Evolutionary conservation across 345 rosid species (phyloP).

Genomic region (Citrus sp.): DNA sequence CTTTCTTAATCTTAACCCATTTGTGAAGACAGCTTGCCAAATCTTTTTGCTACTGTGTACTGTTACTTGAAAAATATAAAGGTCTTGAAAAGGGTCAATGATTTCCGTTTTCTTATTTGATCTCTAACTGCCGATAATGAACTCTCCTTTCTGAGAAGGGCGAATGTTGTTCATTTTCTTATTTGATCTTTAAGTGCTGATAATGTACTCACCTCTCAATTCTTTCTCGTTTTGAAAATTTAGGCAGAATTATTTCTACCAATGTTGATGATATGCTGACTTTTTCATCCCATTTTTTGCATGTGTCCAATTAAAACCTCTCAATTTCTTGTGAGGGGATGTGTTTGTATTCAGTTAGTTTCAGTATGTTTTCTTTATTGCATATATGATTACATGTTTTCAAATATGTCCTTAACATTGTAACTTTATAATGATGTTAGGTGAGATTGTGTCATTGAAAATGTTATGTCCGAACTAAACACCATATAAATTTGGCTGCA

Average conservation of each 20-base stretch:
- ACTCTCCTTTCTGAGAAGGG: background rate
- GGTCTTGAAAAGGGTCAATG: background rate
- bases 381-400: too few species aligned
- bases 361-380: too few species aligned
- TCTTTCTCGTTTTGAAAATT: background rate
- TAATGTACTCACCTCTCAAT: background rate
- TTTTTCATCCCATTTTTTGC: background rate
- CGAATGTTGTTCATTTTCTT: too few species aligned
- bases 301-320: background rate
- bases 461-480: background rate
- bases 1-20: background rate
- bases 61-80: background rate
- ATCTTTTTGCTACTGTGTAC: background rate
- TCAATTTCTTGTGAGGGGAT: background rate
- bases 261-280: background rate
- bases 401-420: too few species aligned
- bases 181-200: background rate
- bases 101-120: background rate
- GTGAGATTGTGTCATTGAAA: background rate
- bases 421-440: background rate
- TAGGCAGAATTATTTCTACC: background rate
- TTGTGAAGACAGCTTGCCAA: background rate
- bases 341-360: background rate
- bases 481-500: constrained; percentile 22
- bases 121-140: too few species aligned